Evolutionary conservation across 1,284 basidiomycete species (phyloP).

Genomic region (Microbotryum saponariae): DNA sequence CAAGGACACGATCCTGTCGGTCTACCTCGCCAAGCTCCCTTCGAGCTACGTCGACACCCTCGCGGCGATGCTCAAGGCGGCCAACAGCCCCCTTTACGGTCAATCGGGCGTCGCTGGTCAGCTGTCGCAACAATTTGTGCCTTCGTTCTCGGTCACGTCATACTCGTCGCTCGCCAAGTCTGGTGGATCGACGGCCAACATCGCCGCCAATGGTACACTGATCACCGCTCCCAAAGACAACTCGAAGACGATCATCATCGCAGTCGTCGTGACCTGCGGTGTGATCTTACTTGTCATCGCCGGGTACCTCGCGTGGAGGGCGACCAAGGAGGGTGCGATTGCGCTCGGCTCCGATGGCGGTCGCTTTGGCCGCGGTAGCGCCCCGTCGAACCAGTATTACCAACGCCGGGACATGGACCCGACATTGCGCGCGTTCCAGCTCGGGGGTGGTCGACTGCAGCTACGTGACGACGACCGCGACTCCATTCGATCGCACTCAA

Average conservation of each 20-base stretch:
- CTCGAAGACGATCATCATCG: constrained; percentile 31
- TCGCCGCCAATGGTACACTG: neutral
- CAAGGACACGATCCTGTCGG: constrained; percentile 26
- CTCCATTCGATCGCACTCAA: constrained; percentile 20
- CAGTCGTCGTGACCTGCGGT: constrained; percentile 28
- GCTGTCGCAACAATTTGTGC: constrained; percentile 27
- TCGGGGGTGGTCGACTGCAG: constrained; percentile 8
- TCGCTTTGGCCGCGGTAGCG: constrained; percentile 3
- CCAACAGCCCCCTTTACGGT: constrained; percentile 26
- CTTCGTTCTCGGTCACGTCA: constrained; percentile 28
- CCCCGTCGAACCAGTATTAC: neutral
- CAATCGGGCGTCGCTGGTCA: constrained; percentile 23
- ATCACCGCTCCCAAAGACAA: constrained; percentile 7
- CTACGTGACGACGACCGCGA: constrained; percentile 7
- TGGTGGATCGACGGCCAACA: neutral
- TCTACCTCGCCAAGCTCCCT: constrained; percentile 30
- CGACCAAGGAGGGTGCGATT: constrained; percentile 27
- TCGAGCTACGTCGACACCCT: constrained; percentile 26
- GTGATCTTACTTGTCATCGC: constrained; percentile 26
- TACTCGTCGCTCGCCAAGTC: constrained; percentile 7
- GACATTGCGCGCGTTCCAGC: constrained; percentile 18
- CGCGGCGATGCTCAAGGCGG: constrained; percentile 25
- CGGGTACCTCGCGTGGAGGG: constrained; percentile 27
- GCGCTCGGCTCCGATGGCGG: constrained; percentile 2
- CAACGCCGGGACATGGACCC: neutral